These are phyloP conservation scores for Geoglossum cookeanum DNA, from an alignment of 2,329 filamentous ascomycete species.

Conservation along the genomic window DNA sequence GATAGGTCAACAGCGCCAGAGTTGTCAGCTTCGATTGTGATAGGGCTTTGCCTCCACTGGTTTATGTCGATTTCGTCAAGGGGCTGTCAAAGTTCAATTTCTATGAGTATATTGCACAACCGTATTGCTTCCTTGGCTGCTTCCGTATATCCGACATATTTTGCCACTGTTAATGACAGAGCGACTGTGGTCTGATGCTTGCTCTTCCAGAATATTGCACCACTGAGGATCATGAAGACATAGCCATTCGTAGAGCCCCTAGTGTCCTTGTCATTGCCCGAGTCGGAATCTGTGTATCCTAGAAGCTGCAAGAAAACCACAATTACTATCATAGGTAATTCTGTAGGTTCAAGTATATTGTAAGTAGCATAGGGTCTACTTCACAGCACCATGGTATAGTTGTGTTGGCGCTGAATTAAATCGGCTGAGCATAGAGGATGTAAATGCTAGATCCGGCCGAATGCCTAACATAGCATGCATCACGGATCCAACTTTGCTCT, in stretches of 20 bases:
- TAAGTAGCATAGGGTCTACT: constrained; percentile 3
- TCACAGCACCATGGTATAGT: neutral
- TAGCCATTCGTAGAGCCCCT: constrained; percentile 3
- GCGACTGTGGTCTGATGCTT: neutral
- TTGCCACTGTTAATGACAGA: neutral
- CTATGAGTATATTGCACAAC: neutral
- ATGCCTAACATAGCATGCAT: constrained; percentile 5
- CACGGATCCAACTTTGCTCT: too few species aligned
- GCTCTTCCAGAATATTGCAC: constrained; percentile 1
- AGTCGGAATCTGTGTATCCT: constrained; percentile 6
- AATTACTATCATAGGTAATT: neutral
- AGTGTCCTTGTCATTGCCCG: neutral
- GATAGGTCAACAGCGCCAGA: constrained; percentile 6
- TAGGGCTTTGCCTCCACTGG: neutral
- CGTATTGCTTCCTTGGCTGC: constrained; percentile 5
- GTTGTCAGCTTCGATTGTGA: constrained; percentile 7
- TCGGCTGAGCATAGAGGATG: neutral
- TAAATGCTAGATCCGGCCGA: constrained; percentile 5
- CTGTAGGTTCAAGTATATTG: neutral
- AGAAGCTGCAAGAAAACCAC: too few species aligned
- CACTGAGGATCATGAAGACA: neutral
- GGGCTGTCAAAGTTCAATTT: neutral
- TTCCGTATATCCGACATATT: constrained; percentile 4
- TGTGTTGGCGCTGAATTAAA: neutral
- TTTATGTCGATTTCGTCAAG: neutral